Conservation (phyloP, 805 yeast species). For the Lipomyces spencermartinsiae region DNA sequence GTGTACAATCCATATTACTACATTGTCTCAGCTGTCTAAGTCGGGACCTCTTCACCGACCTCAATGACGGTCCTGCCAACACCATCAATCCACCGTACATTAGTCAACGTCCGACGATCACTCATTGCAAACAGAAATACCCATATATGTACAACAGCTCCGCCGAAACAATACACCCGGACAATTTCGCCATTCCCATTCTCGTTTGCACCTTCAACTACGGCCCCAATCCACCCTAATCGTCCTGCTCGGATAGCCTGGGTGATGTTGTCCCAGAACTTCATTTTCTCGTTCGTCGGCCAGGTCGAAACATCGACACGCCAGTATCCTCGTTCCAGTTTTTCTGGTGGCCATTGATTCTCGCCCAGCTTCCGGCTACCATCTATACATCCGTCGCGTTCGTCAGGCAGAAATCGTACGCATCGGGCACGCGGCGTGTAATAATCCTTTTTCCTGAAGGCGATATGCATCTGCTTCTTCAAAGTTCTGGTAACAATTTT, state of each 20-base stretch:
- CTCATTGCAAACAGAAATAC: slow-evolving; percentile 29
- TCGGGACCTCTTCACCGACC: slow-evolving; percentile 4
- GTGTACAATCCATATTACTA: neutral
- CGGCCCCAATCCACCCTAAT: slow-evolving; percentile 22
- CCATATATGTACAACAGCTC: slow-evolving; percentile 31
- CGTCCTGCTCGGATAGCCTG: slow-evolving; percentile 22
- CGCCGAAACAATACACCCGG: slow-evolving; percentile 30
- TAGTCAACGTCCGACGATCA: slow-evolving; percentile 16
- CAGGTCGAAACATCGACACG: slow-evolving; percentile 21
- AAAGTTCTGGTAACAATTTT: slow-evolving; percentile 20
- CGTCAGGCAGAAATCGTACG: slow-evolving; percentile 9
- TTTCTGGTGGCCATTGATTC: slow-evolving; percentile 19
- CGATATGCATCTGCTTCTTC: slow-evolving; percentile 9
- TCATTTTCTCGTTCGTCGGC: slow-evolving; percentile 18
- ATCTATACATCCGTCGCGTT: neutral
- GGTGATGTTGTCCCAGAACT: slow-evolving; percentile 25
- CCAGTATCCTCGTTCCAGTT: slow-evolving; percentile 32
- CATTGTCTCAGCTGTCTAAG: neutral
- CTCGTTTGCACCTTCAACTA: slow-evolving; percentile 7
- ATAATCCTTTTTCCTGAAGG: slow-evolving; percentile 20
- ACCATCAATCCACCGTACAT: slow-evolving; percentile 21
- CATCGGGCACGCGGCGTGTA: slow-evolving; percentile 17
- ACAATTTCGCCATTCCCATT: slow-evolving; percentile 15
- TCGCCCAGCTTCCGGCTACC: neutral
- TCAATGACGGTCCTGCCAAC: slow-evolving; percentile 12